Conservation (phyloP, 768 basidiomycete genomes). For the Suillus cothurnatus region DNA sequence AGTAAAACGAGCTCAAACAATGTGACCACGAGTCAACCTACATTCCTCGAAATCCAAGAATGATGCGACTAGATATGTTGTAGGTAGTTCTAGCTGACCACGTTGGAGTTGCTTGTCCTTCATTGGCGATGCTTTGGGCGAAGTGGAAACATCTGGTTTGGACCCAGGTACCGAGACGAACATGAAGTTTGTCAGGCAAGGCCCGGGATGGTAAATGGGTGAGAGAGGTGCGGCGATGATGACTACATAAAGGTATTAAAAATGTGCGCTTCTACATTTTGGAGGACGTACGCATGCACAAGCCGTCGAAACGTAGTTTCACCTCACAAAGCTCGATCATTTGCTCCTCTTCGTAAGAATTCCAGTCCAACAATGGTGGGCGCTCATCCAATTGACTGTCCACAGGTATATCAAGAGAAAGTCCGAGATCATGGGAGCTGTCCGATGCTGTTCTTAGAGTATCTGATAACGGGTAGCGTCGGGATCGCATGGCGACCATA, state of each 20-base stretch:
- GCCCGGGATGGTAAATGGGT: slow-evolving; percentile 41
- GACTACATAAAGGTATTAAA: slow-evolving; percentile 30
- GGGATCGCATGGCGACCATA: slow-evolving; percentile 64
- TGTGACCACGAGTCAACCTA: slow-evolving; percentile 34
- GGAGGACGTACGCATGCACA: slow-evolving; percentile 41
- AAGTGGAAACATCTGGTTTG: slow-evolving; percentile 27
- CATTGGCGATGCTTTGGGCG: slow-evolving; percentile 28
- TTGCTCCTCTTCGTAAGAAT: slow-evolving; percentile 60
- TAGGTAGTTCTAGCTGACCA: slow-evolving; percentile 27
- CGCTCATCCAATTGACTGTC: slow-evolving; percentile 25
- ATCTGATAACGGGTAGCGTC: slow-evolving; percentile 45
- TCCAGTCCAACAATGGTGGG: slow-evolving; percentile 41
- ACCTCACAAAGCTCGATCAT: slow-evolving; percentile 65
- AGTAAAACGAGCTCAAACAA: slow-evolving; percentile 29
- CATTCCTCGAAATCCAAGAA: slow-evolving; percentile 66
- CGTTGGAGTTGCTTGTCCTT: slow-evolving; percentile 28
- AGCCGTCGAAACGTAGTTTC: slow-evolving; percentile 49
- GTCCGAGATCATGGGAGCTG: slow-evolving; percentile 45
- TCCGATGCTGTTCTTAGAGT: slow-evolving; percentile 27
- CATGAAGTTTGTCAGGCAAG: slow-evolving; percentile 43
- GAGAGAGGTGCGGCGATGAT: slow-evolving; percentile 47
- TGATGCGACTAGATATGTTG: slow-evolving; percentile 51
- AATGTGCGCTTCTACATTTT: background rate
- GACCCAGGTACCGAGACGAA: slow-evolving; percentile 47
- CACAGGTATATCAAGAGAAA: slow-evolving; percentile 28